These are phyloP conservation scores for Aspergillus arachidicola DNA, from an alignment of 2,329 filamentous ascomycete genomes.

Conservation along the genomic window DNA sequence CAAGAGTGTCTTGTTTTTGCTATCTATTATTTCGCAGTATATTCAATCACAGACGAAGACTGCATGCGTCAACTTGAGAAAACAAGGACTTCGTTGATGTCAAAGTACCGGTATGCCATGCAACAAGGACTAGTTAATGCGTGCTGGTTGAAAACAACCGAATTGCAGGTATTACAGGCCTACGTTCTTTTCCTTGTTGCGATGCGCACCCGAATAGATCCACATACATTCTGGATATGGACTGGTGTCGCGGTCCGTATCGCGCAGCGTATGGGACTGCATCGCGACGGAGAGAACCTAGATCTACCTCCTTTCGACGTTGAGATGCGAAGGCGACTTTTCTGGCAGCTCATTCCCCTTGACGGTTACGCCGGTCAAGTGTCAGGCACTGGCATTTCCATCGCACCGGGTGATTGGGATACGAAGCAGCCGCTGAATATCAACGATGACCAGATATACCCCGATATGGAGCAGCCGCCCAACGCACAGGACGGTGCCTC, in stretches of 20 bases:
- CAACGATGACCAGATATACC: constrained; percentile 40
- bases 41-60: constrained; percentile 19
- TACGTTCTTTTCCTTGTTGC: constrained; percentile 19
- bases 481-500: constrained; percentile 43
- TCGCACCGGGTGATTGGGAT: constrained; percentile 22
- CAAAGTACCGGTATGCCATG: constrained; percentile 12
- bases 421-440: constrained; percentile 45
- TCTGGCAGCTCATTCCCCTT: constrained; percentile 28
- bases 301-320: constrained; percentile 52
- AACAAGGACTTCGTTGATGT: constrained; percentile 7
- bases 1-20: constrained; percentile 40
- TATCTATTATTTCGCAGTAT: constrained; percentile 26
- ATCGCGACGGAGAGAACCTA: constrained; percentile 49
- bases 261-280: constrained; percentile 51
- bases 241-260: constrained; percentile 50
- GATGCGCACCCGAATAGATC: constrained; percentile 43
- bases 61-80: constrained; percentile 10
- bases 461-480: constrained; percentile 44
- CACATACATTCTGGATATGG: constrained; percentile 55
- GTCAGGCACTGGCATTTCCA: constrained; percentile 27
- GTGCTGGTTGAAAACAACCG: constrained; percentile 21
- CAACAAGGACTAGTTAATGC: constrained; percentile 21
- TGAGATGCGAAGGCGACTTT: constrained; percentile 36
- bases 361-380: constrained; percentile 31
- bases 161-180: constrained; percentile 20